These are phyloP conservation scores for Chrysosporium keratinophilum DNA, from an alignment of 2,329 filamentous ascomycete genomes.

Conservation along the genomic window DNA sequence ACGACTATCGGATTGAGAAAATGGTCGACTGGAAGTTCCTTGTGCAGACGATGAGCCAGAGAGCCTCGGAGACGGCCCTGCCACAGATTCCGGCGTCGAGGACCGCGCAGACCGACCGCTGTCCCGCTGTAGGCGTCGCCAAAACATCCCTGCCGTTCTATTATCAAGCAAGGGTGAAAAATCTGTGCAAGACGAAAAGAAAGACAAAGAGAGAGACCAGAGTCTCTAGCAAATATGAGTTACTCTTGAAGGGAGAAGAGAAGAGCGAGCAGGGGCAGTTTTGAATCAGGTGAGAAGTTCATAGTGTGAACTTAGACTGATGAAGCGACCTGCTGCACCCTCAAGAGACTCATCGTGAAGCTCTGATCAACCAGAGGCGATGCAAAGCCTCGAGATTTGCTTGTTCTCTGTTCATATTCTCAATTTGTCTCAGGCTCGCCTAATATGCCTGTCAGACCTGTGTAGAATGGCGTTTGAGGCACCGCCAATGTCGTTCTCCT, in stretches of 20 bases:
- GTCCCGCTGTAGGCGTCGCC: slow-evolving; percentile 9
- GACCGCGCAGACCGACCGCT: slow-evolving; percentile 1
- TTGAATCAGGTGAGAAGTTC: neutral
- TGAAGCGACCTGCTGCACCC: neutral
- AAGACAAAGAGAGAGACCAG: neutral
- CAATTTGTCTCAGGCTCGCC: slow-evolving; percentile 5
- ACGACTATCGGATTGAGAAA: slow-evolving; percentile 14
- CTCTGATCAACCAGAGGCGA: neutral
- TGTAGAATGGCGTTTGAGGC: neutral
- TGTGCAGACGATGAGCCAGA: slow-evolving; percentile 11
- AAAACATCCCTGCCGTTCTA: slow-evolving; percentile 16
- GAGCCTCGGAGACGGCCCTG: slow-evolving; percentile 15
- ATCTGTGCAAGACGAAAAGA: neutral
- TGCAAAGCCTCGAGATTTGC: neutral
- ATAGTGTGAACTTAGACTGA: slow-evolving; percentile 1
- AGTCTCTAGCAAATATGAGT: neutral
- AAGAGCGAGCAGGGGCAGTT: neutral
- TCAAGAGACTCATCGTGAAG: neutral
- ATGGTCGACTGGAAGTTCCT: slow-evolving; percentile 11
- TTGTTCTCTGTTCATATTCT: neutral
- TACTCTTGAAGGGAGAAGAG: neutral
- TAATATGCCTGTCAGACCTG: slow-evolving; percentile 2
- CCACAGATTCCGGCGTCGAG: slow-evolving; percentile 8
- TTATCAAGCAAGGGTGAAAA: slow-evolving; percentile 5
- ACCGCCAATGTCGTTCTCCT: neutral